A percentile compares a stretch with the other conserved stretches of the same genome.
Evolutionary conservation across 2,329 filamentous ascomycete species (phyloP).

Genomic region (Fusarium euwallaceae): DNA sequence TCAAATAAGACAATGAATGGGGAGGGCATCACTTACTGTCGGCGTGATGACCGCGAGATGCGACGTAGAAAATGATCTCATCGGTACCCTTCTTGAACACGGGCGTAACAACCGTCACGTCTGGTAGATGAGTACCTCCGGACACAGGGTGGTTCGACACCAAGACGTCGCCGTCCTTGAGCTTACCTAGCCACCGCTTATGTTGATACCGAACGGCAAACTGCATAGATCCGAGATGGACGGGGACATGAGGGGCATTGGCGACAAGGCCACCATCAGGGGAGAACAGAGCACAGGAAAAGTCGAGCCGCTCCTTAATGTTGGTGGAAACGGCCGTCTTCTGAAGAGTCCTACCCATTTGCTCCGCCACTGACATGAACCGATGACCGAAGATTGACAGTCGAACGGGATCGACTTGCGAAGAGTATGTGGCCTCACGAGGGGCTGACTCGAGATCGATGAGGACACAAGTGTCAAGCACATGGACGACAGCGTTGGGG

Average conservation of each 20-base stretch:
- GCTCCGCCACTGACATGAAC: constrained; percentile 88
- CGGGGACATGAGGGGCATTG: neutral
- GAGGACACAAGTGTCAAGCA: constrained; percentile 52
- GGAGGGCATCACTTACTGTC: constrained; percentile 41
- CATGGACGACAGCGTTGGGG: constrained; percentile 48
- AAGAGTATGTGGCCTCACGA: constrained; percentile 7
- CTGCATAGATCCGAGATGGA: neutral
- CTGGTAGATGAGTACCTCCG: neutral
- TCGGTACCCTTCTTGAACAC: constrained; percentile 34
- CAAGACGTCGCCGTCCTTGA: neutral
- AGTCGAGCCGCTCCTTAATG: constrained; percentile 85
- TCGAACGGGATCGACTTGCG: constrained; percentile 75
- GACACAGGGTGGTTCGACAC: neutral
- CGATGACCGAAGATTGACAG: constrained; percentile 83
- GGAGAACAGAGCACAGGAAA: constrained; percentile 85
- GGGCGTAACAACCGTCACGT: neutral
- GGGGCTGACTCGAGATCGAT: constrained; percentile 46
- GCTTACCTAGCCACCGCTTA: neutral
- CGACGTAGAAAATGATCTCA: constrained; percentile 48
- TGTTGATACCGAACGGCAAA: constrained; percentile 44
- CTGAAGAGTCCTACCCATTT: constrained; percentile 85
- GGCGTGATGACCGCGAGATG: constrained; percentile 51
- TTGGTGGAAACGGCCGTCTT: constrained; percentile 84
- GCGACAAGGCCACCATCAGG: constrained; percentile 76
- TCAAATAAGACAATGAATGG: accelerated